A percentile compares a stretch with the other conserved stretches of the same genome.
These are phyloP conservation scores for Cystobasidium onofrii DNA, from an alignment of 768 basidiomycete genomes.

Conservation along the genomic window DNA sequence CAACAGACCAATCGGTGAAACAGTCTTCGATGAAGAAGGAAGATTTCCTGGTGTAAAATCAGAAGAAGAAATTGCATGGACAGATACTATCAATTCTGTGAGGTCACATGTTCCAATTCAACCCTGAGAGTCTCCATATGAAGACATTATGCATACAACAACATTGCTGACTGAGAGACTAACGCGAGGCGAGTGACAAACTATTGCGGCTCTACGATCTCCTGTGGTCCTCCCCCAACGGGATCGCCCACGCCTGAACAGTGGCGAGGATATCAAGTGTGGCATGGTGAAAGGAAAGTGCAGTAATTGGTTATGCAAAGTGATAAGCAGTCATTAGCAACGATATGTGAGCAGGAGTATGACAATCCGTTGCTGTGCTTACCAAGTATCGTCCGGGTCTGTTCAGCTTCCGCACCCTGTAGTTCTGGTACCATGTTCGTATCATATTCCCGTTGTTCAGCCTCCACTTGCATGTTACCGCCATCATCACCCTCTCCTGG, in stretches of 20 bases:
- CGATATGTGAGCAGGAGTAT: no score
- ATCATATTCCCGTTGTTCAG: conserved; percentile 19
- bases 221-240: conserved; percentile 11
- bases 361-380: neutral
- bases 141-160: neutral
- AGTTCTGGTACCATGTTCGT: conserved; percentile 15
- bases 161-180: neutral
- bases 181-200: neutral
- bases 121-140: no score
- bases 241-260: conserved; percentile 18
- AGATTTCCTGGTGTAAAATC: no score
- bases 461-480: conserved; percentile 6
- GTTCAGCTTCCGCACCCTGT: conserved; percentile 7
- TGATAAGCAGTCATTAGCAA: no score
- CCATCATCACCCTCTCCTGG: conserved; percentile 12
- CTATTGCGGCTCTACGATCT: neutral
- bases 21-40: no score
- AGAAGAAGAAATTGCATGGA: no score
- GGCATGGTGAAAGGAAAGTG: neutral
- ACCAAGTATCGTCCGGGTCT: conserved; percentile 15
- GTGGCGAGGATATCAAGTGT: neutral
- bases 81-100: no score
- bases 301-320: no score
- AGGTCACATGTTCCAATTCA: no score
- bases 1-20: no score